Evolutionary conservation across 2,329 filamentous ascomycete genomes (phyloP).

Genomic region (Diaporthe sp.): DNA sequence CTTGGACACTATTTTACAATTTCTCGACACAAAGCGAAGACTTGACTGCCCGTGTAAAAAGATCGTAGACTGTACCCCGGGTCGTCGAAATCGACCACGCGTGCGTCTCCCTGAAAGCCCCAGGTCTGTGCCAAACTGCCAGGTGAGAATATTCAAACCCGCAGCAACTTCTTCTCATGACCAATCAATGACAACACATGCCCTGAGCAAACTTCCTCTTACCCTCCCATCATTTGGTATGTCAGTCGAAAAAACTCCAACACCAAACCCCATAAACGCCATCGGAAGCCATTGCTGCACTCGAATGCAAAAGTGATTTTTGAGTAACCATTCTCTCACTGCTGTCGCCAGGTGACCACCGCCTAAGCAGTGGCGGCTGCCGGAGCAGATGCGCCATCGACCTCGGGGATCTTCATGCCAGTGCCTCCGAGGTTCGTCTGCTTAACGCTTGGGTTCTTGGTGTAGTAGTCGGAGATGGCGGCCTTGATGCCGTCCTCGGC

Average conservation of each 20-base stretch:
- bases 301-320: conserved; percentile 7
- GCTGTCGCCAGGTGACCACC: no score
- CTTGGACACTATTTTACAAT: conserved; percentile 16
- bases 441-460: conserved; percentile 84
- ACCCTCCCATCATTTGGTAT: conserved; percentile 21
- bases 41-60: background rate
- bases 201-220: background rate
- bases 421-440: conserved; percentile 83
- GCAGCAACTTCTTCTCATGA: background rate
- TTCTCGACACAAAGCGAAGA: background rate
- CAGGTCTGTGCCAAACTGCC: background rate
- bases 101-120: background rate
- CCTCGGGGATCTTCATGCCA: conserved; percentile 73
- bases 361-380: conserved; percentile 40
- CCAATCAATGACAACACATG: background rate
- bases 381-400: conserved; percentile 54
- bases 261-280: conserved; percentile 32
- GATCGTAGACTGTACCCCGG: background rate
- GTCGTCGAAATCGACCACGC: background rate
- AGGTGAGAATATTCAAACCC: background rate
- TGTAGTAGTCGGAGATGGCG: conserved; percentile 91
- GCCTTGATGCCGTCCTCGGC: conserved; percentile 94
- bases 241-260: conserved; percentile 20
- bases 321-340: conserved; percentile 9
- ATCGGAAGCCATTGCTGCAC: conserved; percentile 12